Evolutionary conservation across 2,329 filamentous ascomycete genomes (phyloP).

Genomic region (Beauveria australis): DNA sequence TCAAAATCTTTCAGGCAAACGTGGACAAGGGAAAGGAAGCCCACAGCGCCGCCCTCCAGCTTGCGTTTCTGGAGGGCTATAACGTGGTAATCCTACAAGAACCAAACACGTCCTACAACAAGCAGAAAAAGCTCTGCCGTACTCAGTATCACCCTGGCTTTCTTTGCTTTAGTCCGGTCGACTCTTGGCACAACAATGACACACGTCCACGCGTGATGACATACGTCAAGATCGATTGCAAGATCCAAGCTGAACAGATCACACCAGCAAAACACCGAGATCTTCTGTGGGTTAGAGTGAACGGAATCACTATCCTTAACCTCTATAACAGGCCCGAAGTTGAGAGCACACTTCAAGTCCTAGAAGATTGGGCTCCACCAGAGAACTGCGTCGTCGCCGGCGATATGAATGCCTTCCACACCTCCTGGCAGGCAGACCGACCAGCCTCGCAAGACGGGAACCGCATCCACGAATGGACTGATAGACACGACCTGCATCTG

Average conservation of each 20-base stretch:
- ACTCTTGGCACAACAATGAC: background rate
- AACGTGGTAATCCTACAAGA: conserved; percentile 1
- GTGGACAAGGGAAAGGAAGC: background rate
- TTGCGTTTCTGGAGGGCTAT: conserved; percentile 2
- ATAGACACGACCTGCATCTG: background rate
- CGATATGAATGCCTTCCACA: background rate
- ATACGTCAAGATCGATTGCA: background rate
- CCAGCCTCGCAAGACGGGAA: background rate
- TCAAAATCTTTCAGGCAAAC: conserved; percentile 4
- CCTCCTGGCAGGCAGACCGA: background rate
- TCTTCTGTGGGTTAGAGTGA: background rate
- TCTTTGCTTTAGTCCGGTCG: background rate
- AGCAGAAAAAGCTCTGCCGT: background rate
- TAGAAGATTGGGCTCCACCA: background rate
- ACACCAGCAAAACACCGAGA: background rate
- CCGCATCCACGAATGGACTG: background rate
- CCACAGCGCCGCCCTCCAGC: background rate
- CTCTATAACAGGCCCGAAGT: background rate
- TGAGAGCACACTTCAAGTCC: background rate
- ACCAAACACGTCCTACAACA: background rate
- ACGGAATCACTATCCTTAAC: background rate
- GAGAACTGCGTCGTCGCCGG: background rate
- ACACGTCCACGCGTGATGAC: background rate
- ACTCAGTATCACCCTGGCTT: background rate
- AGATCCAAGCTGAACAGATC: background rate